Base-by-base conservation (phyloP, 768 basidiomycete species). In the Auriscalpium orientale region DNA sequence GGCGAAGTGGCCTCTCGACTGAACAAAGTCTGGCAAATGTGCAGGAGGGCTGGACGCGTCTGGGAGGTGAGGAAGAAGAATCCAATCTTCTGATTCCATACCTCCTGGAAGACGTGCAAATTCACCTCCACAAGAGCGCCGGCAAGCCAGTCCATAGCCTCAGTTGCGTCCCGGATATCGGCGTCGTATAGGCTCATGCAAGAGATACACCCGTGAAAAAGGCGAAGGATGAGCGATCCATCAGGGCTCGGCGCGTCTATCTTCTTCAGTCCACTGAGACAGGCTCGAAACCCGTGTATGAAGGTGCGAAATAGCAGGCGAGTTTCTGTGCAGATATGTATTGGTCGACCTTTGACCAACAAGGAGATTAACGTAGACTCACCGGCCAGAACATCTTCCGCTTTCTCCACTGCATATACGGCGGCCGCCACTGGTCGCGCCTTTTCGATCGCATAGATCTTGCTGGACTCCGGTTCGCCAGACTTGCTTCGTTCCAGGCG, bases 51-150 rank as follows among this genome's bases (percentile, higher is more conserved):
- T 18, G 87, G 82, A 50, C 92, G 87, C 62, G 86, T 85, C 60
- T 85, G 79, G 0, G 86, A 82, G 60, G 81, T 81, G 62, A 87
- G 79, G 68, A 97, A 88, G 74, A 95, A 97, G 68, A 94, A 87
- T 28, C 84, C 86, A 73, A 98, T 88, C 67, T 92, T 88, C 67
- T 84, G 85, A 37, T 89, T 92, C 93, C 95, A 95, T 35, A 98
- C 90, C 71, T 97, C 93, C 69, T 95, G 89, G 68, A 97, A 95
- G 58, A 95, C 88, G 65, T 95, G 91, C 8, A 89, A 76, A 65
- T 97, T 89, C 63, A 95, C 81, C 67, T 94, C 89, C 38, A 83
- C 70, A 46, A 95, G 79, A 44, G 89, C 83, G 70, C 82, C 79
- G 6, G 81, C 81, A 51, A 89, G 74, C 78, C 86, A 85, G 56